A percentile compares a stretch with the other conserved stretches of the same genome.
Evolutionary conservation across 1,284 basidiomycete species (phyloP).

Genomic region (Cryptococcus wingfieldii): DNA sequence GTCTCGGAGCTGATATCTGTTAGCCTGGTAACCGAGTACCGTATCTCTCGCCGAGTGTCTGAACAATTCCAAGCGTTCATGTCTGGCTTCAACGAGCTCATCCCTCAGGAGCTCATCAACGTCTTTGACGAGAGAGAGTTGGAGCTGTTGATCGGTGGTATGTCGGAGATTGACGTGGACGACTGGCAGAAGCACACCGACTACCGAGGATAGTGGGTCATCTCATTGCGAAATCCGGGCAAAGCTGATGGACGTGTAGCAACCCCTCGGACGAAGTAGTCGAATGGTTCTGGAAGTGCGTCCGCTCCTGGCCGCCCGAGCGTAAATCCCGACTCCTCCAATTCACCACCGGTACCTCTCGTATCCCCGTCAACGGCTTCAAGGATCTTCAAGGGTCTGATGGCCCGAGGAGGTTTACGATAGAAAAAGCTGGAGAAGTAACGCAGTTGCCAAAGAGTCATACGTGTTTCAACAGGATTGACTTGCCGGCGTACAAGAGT

Average conservation of each 20-base stretch:
- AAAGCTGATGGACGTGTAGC: conserved; percentile 53
- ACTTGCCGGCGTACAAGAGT: conserved; percentile 86
- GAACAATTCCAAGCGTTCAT: conserved; percentile 96
- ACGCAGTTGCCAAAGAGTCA: conserved; percentile 77
- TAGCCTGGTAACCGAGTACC: conserved; percentile 80
- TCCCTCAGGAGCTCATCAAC: conserved; percentile 89
- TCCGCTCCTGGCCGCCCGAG: conserved; percentile 92
- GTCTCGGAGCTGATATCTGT: background rate
- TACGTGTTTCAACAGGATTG: conserved; percentile 84
- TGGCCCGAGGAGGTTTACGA: conserved; percentile 88
- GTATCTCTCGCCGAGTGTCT: conserved; percentile 86
- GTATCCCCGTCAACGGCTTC: conserved; percentile 98
- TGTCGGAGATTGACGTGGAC: conserved; percentile 90
- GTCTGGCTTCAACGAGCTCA: conserved; percentile 90
- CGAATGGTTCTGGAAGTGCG: conserved; percentile 99
- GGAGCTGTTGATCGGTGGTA: conserved; percentile 89
- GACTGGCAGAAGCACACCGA: conserved; percentile 62
- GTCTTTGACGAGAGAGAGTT: conserved; percentile 98
- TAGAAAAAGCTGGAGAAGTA: conserved; percentile 93
- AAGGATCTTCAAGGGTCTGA: conserved; percentile 98
- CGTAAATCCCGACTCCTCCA: conserved; percentile 56
- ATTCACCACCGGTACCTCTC: conserved; percentile 90
- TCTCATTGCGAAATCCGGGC: background rate
- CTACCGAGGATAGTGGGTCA: conserved; percentile 54
- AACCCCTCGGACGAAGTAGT: conserved; percentile 76